These are phyloP conservation scores for Trametes elegans DNA, from an alignment of 768 basidiomycete species.

Conservation along the genomic window DNA sequence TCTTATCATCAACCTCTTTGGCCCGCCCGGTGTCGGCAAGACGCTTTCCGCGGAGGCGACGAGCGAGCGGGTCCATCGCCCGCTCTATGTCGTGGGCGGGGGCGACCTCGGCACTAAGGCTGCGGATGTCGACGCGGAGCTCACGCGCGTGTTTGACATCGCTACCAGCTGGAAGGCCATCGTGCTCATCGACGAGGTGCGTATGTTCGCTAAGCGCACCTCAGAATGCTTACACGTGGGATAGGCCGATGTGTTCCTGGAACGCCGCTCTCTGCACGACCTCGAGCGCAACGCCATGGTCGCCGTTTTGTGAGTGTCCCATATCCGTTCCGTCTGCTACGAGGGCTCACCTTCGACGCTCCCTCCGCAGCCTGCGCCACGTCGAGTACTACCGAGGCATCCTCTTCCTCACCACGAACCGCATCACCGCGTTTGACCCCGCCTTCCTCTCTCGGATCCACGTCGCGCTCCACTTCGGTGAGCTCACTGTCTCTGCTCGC, in stretches of 20 bases:
- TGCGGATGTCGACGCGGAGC: conserved; percentile 25
- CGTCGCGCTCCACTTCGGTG: conserved; percentile 39
- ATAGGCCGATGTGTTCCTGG: conserved; percentile 18
- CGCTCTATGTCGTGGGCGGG: conserved; percentile 19
- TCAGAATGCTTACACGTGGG: neutral
- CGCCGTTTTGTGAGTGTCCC: conserved; percentile 42
- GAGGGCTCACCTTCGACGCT: neutral
- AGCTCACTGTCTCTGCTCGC: conserved; percentile 26
- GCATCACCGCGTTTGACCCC: conserved; percentile 55
- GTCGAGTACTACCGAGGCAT: conserved; percentile 38
- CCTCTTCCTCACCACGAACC: conserved; percentile 40
- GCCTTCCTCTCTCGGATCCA: conserved; percentile 69
- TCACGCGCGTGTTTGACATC: conserved; percentile 33
- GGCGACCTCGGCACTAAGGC: conserved; percentile 23
- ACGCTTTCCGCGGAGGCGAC: conserved; percentile 31
- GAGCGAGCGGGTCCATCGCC: conserved; percentile 22
- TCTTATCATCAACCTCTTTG: conserved; percentile 32
- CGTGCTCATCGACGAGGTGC: conserved; percentile 29
- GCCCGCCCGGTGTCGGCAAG: conserved; percentile 30
- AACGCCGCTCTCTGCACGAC: conserved; percentile 15
- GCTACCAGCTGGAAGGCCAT: conserved; percentile 34
- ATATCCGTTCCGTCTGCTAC: neutral
- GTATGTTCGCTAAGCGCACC: neutral
- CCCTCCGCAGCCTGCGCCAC: conserved; percentile 25
- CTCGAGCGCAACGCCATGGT: conserved; percentile 63